These are phyloP conservation scores for Fusarium sp. DNA, from an alignment of 2,329 filamentous ascomycete species.

Conservation along the genomic window DNA sequence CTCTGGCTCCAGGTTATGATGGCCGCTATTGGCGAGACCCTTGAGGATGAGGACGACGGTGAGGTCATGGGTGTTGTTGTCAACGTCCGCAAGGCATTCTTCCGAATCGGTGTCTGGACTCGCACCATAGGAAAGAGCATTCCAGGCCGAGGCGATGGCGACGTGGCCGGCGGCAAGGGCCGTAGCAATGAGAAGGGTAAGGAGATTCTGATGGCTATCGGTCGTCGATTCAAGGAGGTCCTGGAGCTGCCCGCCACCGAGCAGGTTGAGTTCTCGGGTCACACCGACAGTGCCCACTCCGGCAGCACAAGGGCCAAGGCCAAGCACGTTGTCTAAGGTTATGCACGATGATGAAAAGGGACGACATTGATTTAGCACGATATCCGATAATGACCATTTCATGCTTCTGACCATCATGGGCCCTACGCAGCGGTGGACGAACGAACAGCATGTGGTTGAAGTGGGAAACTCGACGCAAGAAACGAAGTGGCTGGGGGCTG, in stretches of 20 bases:
- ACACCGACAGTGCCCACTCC: slow-evolving; percentile 91
- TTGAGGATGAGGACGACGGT: slow-evolving; percentile 92
- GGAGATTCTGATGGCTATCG: slow-evolving; percentile 86
- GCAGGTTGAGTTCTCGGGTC: slow-evolving; percentile 92
- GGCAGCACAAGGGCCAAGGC: slow-evolving; percentile 96
- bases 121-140: slow-evolving; percentile 90
- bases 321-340: slow-evolving; percentile 82
- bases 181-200: slow-evolving; percentile 83
- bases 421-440: slow-evolving; percentile 23
- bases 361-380: slow-evolving; percentile 41
- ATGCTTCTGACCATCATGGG: slow-evolving; percentile 33
- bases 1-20: slow-evolving; percentile 98
- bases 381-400: slow-evolving; percentile 40
- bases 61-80: slow-evolving; percentile 99
- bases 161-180: slow-evolving; percentile 80
- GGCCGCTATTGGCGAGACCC: slow-evolving; percentile 94
- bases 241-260: slow-evolving; percentile 82
- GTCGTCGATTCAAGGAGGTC: slow-evolving; percentile 91
- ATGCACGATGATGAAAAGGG: slow-evolving; percentile 23
- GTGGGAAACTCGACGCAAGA: slow-evolving; percentile 20
- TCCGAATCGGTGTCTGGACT: slow-evolving; percentile 97
- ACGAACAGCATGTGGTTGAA: slow-evolving; percentile 17
- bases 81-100: slow-evolving; percentile 98
- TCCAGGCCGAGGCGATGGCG: slow-evolving; percentile 77
- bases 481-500: slow-evolving; percentile 16